These are phyloP conservation scores for Polygonum aviculare DNA, from an alignment of 148 eudicot genomes.

Conservation along the genomic window DNA sequence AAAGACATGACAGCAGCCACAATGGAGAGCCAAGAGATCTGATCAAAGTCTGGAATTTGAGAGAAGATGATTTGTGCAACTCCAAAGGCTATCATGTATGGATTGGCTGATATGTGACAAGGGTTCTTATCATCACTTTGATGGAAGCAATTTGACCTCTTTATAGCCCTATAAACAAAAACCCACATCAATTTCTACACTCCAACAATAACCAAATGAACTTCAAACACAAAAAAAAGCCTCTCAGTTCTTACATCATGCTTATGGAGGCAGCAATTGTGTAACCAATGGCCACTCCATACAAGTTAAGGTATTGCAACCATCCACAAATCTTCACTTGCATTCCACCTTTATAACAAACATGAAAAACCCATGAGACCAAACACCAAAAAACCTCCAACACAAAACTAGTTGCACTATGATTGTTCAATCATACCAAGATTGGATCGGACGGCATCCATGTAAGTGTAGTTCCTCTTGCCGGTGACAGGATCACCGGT, in stretches of 20 bases:
- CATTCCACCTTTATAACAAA: constrained; percentile 33
- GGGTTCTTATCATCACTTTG: constrained; percentile 26
- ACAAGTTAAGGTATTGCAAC: constrained; percentile 55
- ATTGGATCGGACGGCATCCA: constrained; percentile 66
- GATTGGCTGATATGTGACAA: constrained; percentile 52
- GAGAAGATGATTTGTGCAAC: constrained; percentile 50
- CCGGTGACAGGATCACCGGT: constrained; percentile 61
- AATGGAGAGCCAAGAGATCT: constrained; percentile 73
- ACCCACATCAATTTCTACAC: neutral
- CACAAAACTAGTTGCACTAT: neutral
- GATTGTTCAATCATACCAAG: constrained; percentile 32
- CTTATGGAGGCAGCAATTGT: constrained; percentile 75
- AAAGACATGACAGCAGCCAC: constrained; percentile 84
- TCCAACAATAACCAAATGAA: neutral
- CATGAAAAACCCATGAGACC: neutral
- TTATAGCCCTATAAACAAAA: constrained; percentile 46
- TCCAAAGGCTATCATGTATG: constrained; percentile 72
- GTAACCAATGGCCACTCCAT: constrained; percentile 65
- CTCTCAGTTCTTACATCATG: constrained; percentile 42
- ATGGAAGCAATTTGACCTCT: constrained; percentile 68
- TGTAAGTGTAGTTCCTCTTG: constrained; percentile 73
- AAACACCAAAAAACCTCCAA: neutral
- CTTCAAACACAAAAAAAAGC: neutral
- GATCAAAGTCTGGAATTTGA: constrained; percentile 74
- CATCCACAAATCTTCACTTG: constrained; percentile 53